Evolutionary conservation across 257 asterid species (phyloP).

Genomic region (Fraxinus americana): DNA sequence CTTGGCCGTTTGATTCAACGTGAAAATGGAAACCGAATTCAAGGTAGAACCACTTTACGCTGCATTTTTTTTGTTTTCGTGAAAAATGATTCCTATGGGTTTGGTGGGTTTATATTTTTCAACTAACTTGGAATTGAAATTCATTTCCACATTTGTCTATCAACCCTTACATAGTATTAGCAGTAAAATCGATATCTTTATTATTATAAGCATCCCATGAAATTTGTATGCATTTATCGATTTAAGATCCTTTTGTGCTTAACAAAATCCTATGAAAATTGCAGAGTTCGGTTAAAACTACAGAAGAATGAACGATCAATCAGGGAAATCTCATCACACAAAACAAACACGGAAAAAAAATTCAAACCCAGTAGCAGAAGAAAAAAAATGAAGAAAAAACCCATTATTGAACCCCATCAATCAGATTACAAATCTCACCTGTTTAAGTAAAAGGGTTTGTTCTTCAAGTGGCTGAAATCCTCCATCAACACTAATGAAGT

Average conservation of each 20-base stretch:
- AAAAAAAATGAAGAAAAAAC: no score
- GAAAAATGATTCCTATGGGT: no score
- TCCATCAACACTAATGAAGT: slow-evolving; percentile 56
- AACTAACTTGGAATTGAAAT: no score
- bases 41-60: no score
- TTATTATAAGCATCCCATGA: neutral
- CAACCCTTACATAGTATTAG: neutral
- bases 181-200: neutral
- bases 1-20: no score
- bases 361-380: neutral
- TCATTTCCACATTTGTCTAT: no score
- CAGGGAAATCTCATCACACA: neutral
- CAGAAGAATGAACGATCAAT: neutral
- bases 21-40: no score
- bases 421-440: slow-evolving; percentile 39
- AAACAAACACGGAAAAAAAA: neutral
- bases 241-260: neutral
- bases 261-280: neutral
- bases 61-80: no score
- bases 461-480: slow-evolving; percentile 47
- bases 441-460: slow-evolving; percentile 56
- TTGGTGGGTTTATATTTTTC: no score
- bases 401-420: slow-evolving; percentile 5
- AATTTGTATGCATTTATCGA: neutral
- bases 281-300: neutral